Conservation (phyloP, 106 monocot genomes). For the Dendrobium catenatum region DNA sequence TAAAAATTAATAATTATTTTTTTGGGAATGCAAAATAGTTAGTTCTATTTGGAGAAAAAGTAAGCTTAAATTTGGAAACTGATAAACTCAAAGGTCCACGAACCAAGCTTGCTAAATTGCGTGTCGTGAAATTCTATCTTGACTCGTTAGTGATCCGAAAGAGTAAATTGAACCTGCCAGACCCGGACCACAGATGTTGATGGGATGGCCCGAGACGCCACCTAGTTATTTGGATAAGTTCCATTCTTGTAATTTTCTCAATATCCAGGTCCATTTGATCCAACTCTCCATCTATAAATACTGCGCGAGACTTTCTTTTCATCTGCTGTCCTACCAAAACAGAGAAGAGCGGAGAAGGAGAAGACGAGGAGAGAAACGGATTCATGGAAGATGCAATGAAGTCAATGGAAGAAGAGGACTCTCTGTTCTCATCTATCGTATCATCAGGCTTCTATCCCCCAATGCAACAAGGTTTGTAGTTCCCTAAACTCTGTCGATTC, state of each 20-base stretch:
- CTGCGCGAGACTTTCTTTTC: neutral
- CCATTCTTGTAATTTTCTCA: neutral
- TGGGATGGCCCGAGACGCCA: neutral
- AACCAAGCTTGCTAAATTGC: no score
- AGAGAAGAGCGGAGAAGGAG: neutral
- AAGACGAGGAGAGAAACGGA: neutral
- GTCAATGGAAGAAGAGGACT: constrained; percentile 8
- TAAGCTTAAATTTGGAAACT: no score
- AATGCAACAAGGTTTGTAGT: constrained; percentile 15
- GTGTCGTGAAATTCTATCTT: no score
- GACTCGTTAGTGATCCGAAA: no score
- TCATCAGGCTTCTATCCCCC: neutral
- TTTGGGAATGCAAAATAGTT: no score
- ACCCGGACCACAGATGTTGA: no score
- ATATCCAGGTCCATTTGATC: neutral
- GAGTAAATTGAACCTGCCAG: no score
- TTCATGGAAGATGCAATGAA: neutral
- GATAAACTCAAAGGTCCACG: no score
- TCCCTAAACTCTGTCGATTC: neutral
- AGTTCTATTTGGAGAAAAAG: no score
- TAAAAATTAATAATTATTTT: no score
- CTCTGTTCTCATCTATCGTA: neutral
- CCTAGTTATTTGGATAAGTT: neutral
- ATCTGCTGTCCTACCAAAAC: neutral
- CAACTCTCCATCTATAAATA: neutral